A percentile compares a stretch with the other conserved stretches of the same genome.
Conservation (phyloP, 164 flowering plant species). For the Annona cherimola region DNA sequence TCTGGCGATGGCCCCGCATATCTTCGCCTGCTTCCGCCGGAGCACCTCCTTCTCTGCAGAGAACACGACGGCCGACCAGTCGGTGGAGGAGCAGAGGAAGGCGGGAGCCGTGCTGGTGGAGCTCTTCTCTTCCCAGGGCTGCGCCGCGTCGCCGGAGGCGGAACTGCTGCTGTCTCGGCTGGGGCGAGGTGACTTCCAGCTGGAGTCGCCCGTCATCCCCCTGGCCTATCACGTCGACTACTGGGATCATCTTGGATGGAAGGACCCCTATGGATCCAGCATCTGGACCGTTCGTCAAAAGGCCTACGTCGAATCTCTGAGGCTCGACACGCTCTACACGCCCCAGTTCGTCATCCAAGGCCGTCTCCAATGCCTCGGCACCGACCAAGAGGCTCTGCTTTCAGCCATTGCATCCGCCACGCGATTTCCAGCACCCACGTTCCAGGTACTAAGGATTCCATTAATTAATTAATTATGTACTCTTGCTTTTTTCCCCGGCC, state of each 20-base stretch:
- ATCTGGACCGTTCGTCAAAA: conserved; percentile 85
- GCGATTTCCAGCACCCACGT: conserved; percentile 43
- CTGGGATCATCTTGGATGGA: conserved; percentile 95
- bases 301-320: conserved; percentile 68
- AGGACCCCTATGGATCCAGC: conserved; percentile 76
- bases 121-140: conserved; percentile 91
- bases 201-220: conserved; percentile 45
- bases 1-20: conserved; percentile 48
- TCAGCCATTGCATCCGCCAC: conserved; percentile 39
- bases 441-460: conserved; percentile 43
- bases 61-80: conserved; percentile 26
- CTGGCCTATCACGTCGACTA: conserved; percentile 85
- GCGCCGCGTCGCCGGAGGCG: conserved; percentile 77
- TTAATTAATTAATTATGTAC: no score
- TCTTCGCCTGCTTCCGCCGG: conserved; percentile 55
- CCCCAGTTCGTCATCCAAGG: conserved; percentile 88
- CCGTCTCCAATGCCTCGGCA: conserved; percentile 49
- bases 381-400: conserved; percentile 51
- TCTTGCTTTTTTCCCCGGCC: no score
- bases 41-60: conserved; percentile 12
- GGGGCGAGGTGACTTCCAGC: conserved; percentile 69
- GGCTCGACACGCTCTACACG: conserved; percentile 72
- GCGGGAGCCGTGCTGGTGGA: conserved; percentile 66
- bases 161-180: conserved; percentile 70
- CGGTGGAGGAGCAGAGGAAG: conserved; percentile 41